Percentiles rank a stretch among this genome's conserved stretches.
Evolutionary conservation across 495 filamentous ascomycete species (phyloP).

Genomic region (Parathielavia hyrcaniae): DNA sequence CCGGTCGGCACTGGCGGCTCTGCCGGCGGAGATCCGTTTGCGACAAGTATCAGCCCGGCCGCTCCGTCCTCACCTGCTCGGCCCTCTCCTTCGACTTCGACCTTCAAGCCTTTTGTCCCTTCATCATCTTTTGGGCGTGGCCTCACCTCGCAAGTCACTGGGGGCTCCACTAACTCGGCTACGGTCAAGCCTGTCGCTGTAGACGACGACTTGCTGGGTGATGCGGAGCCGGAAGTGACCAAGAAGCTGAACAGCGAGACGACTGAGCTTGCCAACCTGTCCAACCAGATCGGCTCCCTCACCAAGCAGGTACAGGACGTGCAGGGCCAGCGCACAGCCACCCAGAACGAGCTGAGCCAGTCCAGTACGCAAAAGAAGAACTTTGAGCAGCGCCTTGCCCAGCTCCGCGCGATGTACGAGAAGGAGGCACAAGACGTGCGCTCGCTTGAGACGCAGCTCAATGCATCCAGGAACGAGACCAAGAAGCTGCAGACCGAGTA

Average conservation of each 20-base stretch:
- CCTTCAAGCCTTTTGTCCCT: conserved; percentile 86
- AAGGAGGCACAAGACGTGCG: conserved; percentile 84
- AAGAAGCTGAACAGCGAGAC: conserved; percentile 84
- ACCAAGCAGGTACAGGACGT: conserved; percentile 91
- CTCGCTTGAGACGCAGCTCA: conserved; percentile 74
- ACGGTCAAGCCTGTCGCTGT: conserved; percentile 25
- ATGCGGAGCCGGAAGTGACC: conserved; percentile 82
- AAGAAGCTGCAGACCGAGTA: conserved; percentile 75
- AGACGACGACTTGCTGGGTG: conserved; percentile 88
- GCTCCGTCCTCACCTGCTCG: conserved; percentile 51
- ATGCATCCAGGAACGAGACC: conserved; percentile 66
- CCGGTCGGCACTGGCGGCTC: conserved; percentile 71
- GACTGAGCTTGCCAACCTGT: conserved; percentile 89
- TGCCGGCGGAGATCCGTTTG: conserved; percentile 52
- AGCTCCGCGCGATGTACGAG: conserved; percentile 81
- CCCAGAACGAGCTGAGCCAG: conserved; percentile 72
- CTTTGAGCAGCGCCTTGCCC: conserved; percentile 78
- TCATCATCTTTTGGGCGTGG: conserved; percentile 84
- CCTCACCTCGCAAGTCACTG: conserved; percentile 70
- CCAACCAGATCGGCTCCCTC: conserved; percentile 85
- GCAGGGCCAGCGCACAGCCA: conserved; percentile 67
- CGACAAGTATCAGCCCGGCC: conserved; percentile 39
- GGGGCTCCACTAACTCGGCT: conserved; percentile 54
- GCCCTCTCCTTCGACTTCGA: conserved; percentile 43
- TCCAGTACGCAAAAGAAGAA: conserved; percentile 80